Percentiles rank a stretch among this genome's conserved stretches.
phyloP scores from a whole-genome alignment of 2,329 filamentous ascomycete species.

The Xylariaceae sp. region DNA sequence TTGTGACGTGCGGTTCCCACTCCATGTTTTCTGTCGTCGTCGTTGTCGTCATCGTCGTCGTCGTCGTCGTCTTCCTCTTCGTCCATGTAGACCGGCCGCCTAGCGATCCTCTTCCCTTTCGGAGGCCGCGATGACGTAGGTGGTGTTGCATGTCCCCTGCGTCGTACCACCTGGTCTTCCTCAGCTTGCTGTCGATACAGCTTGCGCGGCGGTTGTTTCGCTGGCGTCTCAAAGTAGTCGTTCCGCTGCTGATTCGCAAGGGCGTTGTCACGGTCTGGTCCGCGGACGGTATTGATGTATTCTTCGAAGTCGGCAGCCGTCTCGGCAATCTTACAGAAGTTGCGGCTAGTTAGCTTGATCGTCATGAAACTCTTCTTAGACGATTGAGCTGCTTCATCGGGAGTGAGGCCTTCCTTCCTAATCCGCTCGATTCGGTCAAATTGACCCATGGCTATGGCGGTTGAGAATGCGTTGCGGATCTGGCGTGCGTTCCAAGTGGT shows the following conservation, averaged over 20 bases:
- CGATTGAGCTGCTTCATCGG: too few species aligned
- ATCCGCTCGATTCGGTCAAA: conserved; percentile 5
- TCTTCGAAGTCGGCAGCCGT: conserved; percentile 13
- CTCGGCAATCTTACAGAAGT: conserved; percentile 12
- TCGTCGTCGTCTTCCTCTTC: background rate
- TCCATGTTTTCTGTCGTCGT: too few species aligned
- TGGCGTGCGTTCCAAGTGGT: conserved; percentile 32
- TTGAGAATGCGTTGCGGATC: conserved; percentile 33
- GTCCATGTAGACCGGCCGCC: background rate
- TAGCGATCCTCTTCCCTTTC: background rate
- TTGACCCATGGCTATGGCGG: conserved; percentile 29
- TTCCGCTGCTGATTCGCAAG: background rate
- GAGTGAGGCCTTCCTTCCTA: conserved; percentile 12
- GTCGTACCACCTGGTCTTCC: background rate
- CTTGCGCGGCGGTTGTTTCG: background rate
- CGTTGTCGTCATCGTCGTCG: background rate
- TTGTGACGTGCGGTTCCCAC: too few species aligned
- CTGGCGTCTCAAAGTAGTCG: background rate
- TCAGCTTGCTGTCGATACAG: background rate
- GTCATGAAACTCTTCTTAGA: background rate
- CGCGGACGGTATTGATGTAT: conserved; percentile 1
- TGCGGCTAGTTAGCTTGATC: background rate
- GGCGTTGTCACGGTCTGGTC: background rate
- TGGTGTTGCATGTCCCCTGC: background rate
- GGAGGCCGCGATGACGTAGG: background rate